Evolutionary conservation across 768 basidiomycete species (phyloP).

Genomic region (Pulveroboletus sp.): DNA sequence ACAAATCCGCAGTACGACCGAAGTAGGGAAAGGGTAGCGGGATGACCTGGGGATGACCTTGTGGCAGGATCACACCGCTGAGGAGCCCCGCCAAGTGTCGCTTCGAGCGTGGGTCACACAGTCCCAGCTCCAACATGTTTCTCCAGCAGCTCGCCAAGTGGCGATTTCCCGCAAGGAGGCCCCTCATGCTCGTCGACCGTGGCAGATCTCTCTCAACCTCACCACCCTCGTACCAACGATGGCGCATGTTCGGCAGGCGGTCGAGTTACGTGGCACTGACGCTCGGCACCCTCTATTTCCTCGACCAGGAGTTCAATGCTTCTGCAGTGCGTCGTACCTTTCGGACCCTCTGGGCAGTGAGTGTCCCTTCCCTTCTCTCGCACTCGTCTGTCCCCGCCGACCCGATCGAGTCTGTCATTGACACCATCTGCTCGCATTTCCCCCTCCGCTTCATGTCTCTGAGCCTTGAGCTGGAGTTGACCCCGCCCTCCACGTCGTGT

Average conservation of each 20-base stretch:
- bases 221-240: slow-evolving; percentile 1
- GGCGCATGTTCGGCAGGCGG: slow-evolving; percentile 17
- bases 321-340: slow-evolving; percentile 44
- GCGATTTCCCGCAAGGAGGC: too few relatives aligned
- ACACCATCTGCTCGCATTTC: neutral
- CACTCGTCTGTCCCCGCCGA: neutral
- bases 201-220: slow-evolving; percentile 1
- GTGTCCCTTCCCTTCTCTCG: slow-evolving; percentile 6
- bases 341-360: slow-evolving; percentile 47
- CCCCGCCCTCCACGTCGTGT: neutral
- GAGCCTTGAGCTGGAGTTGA: neutral
- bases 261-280: slow-evolving; percentile 23
- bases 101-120: too few relatives aligned
- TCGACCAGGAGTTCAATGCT: slow-evolving; percentile 45
- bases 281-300: slow-evolving; percentile 31
- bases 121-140: slow-evolving; percentile 3
- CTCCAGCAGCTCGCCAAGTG: neutral
- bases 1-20: too few relatives aligned
- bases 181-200: neutral
- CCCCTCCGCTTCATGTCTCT: neutral
- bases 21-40: too few relatives aligned
- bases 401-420: neutral
- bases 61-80: too few relatives aligned
- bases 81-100: too few relatives aligned
- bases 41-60: too few relatives aligned